Base-by-base conservation (phyloP, 768 basidiomycete species). In the Trametes cinnabarina region DNA sequence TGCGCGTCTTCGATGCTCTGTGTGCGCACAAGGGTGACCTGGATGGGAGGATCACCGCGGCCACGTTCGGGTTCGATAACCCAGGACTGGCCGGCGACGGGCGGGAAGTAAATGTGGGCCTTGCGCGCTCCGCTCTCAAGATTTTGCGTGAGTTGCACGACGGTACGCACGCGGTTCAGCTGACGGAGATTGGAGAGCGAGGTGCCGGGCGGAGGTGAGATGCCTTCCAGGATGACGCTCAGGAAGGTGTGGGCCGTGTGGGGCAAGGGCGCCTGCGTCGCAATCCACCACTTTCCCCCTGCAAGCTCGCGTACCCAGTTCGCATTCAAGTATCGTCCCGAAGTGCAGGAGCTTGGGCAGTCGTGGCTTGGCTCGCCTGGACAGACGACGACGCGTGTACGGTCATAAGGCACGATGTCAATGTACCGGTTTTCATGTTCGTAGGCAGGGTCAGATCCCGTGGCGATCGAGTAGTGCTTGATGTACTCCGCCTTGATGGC, bases 231-330 rank as follows among this genome's bases (percentile, higher is more conserved):
- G 60, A 93, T 76, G 46, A 88, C 69, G 61, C 83, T 88, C 67
- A 95, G 82, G 71, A 93, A 93, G 4, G 89, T 74, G 66, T 94
- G 88, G 0, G 81, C 77, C 0, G 92, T 90, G 47, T 75, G 68
- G 4, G 79, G 82, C 32, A 92, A 72, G 0, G 93, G 91, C 0
- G 92, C 93, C 68, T 94, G 92, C 0, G 90, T 81, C 3, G 91
- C 90, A 57, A 94, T 88, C 88, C 91, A 92, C 83, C 83, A 86
- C 65, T 85, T 88, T 30, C 79, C 79, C 7, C 92, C 89, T 48
- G 75, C 80, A 25, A 77, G 72, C 67, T 94, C 93, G 43, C 80
- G 76, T n/a, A 94, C 85, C 88, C 92, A 94, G 66, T 82, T 91
- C 14, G 88, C 93, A 65, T 95, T 94, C 34, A 95, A 68, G 69